Conservation (phyloP, 2,329 filamentous ascomycete genomes). For the Sphaerulina musiva region DNA sequence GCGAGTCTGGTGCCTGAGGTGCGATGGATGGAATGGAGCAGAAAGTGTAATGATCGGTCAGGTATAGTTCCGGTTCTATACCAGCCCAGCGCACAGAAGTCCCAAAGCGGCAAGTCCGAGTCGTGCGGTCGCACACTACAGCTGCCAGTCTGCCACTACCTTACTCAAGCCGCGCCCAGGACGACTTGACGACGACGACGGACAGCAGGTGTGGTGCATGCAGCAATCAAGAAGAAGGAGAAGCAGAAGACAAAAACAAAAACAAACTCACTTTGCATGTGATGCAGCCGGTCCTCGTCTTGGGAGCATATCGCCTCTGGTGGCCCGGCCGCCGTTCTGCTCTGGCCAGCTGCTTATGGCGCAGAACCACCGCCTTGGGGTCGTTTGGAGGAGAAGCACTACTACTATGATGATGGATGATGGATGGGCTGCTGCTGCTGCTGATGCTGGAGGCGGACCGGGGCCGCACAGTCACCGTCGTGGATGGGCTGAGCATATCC, state of each 20-base stretch:
- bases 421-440: neutral
- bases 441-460: slow-evolving; percentile 12
- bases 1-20: slow-evolving; percentile 1
- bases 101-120: slow-evolving; percentile 10
- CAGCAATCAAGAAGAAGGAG: too few species aligned
- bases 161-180: too few species aligned
- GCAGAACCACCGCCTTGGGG: neutral
- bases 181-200: too few species aligned
- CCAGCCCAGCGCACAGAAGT: neutral
- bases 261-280: slow-evolving; percentile 22
- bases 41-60: too few species aligned
- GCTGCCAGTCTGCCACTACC: too few species aligned
- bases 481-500: slow-evolving; percentile 14
- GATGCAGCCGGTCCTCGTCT: slow-evolving; percentile 22
- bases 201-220: too few species aligned
- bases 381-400: slow-evolving; percentile 6
- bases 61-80: too few species aligned
- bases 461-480: slow-evolving; percentile 15
- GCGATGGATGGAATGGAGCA: neutral
- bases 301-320: slow-evolving; percentile 22
- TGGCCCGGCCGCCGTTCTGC: slow-evolving; percentile 20
- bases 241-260: neutral
- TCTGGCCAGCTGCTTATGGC: slow-evolving; percentile 15
- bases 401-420: neutral
- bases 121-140: slow-evolving; percentile 10